Evolutionary conservation across 2,329 filamentous ascomycete species (phyloP).

Genomic region (Fusarium sp.): DNA sequence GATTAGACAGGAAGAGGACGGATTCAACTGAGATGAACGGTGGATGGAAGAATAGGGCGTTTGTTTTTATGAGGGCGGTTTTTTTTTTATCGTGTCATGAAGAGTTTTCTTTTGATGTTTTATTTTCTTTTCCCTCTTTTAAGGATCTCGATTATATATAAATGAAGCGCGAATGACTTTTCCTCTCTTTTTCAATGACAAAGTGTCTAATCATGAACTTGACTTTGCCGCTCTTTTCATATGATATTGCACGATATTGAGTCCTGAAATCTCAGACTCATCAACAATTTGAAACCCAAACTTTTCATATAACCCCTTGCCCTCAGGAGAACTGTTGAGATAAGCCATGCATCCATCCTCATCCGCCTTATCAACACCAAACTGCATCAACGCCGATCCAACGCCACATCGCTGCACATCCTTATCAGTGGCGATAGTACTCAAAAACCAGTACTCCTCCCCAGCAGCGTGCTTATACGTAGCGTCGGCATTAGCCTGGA

Average conservation of each 20-base stretch:
- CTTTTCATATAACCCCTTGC: constrained; percentile 45
- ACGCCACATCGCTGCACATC: constrained; percentile 49
- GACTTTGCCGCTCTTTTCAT: constrained; percentile 45
- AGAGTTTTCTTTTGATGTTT: constrained; percentile 21
- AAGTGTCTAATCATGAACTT: not conserved
- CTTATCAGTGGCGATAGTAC: constrained; percentile 49
- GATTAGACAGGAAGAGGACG: constrained; percentile 27
- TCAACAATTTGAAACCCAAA: constrained; percentile 46
- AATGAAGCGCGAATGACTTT: constrained; percentile 31
- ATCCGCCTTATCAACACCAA: constrained; percentile 48
- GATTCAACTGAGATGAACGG: constrained; percentile 9
- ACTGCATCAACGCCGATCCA: constrained; percentile 49
- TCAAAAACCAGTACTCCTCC: constrained; percentile 50
- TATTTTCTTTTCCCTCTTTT: constrained; percentile 31
- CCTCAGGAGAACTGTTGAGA: constrained; percentile 46
- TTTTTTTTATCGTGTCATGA: constrained; percentile 25
- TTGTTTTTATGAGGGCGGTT: constrained; percentile 23
- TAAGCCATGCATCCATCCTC: constrained; percentile 45
- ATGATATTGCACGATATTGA: constrained; percentile 44
- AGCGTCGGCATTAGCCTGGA: constrained; percentile 48
- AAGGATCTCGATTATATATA: constrained; percentile 23
- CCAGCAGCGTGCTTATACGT: constrained; percentile 42
- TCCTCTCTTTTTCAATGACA: not conserved
- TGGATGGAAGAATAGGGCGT: constrained; percentile 37
- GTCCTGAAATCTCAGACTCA: constrained; percentile 34